Base-by-base conservation (phyloP, 768 basidiomycete genomes). In the Coprinellus aureogranulatus region DNA sequence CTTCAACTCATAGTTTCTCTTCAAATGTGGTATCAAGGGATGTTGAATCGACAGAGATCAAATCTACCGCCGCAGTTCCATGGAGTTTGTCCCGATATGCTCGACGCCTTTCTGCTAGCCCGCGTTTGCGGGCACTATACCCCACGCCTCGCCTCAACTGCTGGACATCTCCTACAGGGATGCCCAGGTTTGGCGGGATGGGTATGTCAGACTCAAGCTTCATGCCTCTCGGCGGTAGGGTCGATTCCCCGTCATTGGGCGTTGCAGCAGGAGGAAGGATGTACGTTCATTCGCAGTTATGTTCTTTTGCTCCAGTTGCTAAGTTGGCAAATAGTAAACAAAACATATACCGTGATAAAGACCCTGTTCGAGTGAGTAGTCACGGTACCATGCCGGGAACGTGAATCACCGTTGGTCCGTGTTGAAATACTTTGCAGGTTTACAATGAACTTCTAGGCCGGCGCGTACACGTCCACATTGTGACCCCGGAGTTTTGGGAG, bases 401-500 rank as follows among this genome's bases (percentile, higher is more conserved):
- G 28, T 30, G 22, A 40, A 45, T 2, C 3, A 10, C 26, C 26
- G 28, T 6, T 16, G 30, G 26, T 23, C n/a, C 37, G 12, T n/a
- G 25, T 1, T 28, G 18, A 14, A 34, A 34, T 34, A 14, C 34
- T 6, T 34, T n/a, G n/a, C 45, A 64, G 63, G 44, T 61, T 5
- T 64, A 64, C 28, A 59, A 64, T 28, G 59, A 62, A 41, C 30
- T 62, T 16, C 53, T 53, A 14, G 57, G 55, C 2, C 63, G 56
- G 10, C 59, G 63, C 14, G 58, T 62, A 37, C 54, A 61, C 50
- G 48, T 64, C 10, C 63, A 62, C 27, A 61, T 64, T 22, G 12
- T 64, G n/a, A 26, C 61, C 40, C 56, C 63, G 5, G 62, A 62
- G 22, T 14, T 23, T 9, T 64, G 63, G 63, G 63, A 64, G 63